A percentile compares a stretch with the other conserved stretches of the same genome.
Conservation (phyloP, 2,329 filamentous ascomycete genomes). For the Colletotrichum neosansevieriae region DNA sequence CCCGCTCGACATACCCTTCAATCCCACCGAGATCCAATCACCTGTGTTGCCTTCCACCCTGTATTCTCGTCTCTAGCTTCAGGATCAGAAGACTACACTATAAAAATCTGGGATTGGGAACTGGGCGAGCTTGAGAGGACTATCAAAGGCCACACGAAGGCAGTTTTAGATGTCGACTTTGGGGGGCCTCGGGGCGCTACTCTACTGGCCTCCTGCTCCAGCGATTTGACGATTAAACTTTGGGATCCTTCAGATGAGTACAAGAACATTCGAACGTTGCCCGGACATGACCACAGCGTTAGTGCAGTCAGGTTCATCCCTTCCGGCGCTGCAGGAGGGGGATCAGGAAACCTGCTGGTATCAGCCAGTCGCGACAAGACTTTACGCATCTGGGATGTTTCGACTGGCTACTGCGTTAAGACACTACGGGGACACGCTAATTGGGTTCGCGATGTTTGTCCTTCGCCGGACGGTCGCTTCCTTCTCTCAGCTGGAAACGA, state of each 20-base stretch:
- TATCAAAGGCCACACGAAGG: constrained; percentile 91
- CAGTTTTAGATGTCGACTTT: constrained; percentile 90
- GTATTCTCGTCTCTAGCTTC: constrained; percentile 91
- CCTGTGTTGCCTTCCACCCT: constrained; percentile 91
- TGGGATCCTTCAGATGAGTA: constrained; percentile 95
- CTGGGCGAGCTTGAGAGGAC: constrained; percentile 90
- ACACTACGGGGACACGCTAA: constrained; percentile 88
- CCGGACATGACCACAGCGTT: constrained; percentile 92
- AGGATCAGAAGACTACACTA: constrained; percentile 90
- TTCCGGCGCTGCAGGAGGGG: constrained; percentile 81
- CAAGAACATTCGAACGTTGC: constrained; percentile 92
- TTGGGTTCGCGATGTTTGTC: constrained; percentile 91
- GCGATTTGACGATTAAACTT: constrained; percentile 91
- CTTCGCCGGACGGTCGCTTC: constrained; percentile 85
- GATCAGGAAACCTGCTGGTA: constrained; percentile 87
- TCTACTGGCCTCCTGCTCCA: constrained; percentile 79
- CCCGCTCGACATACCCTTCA: constrained; percentile 86
- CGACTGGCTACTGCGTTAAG: constrained; percentile 91
- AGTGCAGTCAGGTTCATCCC: constrained; percentile 91
- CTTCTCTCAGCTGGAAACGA: constrained; percentile 88
- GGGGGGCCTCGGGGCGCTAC: constrained; percentile 85
- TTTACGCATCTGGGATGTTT: constrained; percentile 91
- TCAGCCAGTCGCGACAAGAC: constrained; percentile 89
- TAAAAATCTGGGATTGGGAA: constrained; percentile 99
- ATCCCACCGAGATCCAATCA: constrained; percentile 84